Base-by-base conservation (phyloP, 352 stramenopile species). In the Phytophthora pistaciae region DNA sequence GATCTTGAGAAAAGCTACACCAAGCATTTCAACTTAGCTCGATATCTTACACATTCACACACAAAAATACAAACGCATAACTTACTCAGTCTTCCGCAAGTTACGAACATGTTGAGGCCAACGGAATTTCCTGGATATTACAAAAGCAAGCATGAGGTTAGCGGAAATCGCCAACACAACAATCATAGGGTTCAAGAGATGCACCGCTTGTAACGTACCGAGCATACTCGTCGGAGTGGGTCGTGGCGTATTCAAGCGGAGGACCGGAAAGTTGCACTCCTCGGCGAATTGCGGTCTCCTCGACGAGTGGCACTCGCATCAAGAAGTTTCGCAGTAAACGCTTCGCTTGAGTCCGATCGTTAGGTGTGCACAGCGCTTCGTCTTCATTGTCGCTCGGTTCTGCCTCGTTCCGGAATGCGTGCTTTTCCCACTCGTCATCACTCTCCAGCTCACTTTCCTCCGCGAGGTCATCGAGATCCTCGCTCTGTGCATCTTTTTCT, bases 51-150 rank as follows among this genome's bases (percentile, higher is more conserved):
- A 21, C 46, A 29, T 29, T 29, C 27, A 13, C 21, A 58, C 60
- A 21, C 70, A 84, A 66, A 60, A 64, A 36, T n/a, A 61, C 44
- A 20, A 58, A 55, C 7, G 29, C 16, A 79, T 5, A 42, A 27
- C 80, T 56, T 78, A 94, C 88, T 85, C 74, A 14, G 64, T 76
- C 36, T 79, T 85, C n/a, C 77, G 78, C 27, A 93, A 50, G 50
- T 93, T 95, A 10, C 79, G 79, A 38, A 90, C 9, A 38, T 83
- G 84, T 46, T 89, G 68, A 36, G 88, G 88, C 88, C 88, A 95
- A 20, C 88, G 86, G 61, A 93, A 95, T 61, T 95, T 93, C 5
- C 88, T 95, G 59, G 11, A 44, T 18, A 44, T 18, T 14, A 31
- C 10, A 55, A 10, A 3, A 48, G 58, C 13, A 38, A 13, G n/a